These are phyloP conservation scores for Claviceps sp. DNA, from an alignment of 2,329 filamentous ascomycete species.

Conservation along the genomic window DNA sequence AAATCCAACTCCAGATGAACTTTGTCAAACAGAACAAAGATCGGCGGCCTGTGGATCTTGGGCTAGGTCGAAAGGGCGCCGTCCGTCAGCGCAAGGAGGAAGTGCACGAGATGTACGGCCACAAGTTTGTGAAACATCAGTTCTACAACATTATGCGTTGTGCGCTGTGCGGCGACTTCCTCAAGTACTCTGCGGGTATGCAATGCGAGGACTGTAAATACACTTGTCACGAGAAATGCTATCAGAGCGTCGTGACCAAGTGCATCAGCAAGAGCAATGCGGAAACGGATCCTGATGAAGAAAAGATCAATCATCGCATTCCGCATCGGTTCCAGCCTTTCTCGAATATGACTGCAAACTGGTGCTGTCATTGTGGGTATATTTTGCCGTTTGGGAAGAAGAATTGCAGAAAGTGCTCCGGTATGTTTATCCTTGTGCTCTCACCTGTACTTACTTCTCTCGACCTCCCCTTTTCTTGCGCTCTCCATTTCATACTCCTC, in stretches of 20 bases:
- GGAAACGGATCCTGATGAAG: conserved; percentile 94
- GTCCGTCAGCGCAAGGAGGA: conserved; percentile 97
- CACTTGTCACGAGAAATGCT: conserved; percentile 97
- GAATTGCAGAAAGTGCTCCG: conserved; percentile 82
- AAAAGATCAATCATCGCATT: conserved; percentile 99
- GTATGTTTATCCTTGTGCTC: conserved; percentile 33
- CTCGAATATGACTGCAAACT: conserved; percentile 94
- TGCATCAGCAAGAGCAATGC: conserved; percentile 99
- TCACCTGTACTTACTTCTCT: background rate
- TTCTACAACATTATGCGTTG: conserved; percentile 99
- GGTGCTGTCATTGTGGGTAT: conserved; percentile 98
- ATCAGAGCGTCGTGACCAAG: conserved; percentile 91
- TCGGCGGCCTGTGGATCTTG: conserved; percentile 69
- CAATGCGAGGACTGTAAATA: conserved; percentile 99
- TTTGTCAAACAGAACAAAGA: conserved; percentile 87
- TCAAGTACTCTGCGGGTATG: conserved; percentile 98
- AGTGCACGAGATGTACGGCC: conserved; percentile 95
- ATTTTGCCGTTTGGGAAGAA: conserved; percentile 90
- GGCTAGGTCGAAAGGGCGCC: conserved; percentile 86
- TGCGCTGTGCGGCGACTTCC: conserved; percentile 91
- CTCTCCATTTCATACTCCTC: background rate
- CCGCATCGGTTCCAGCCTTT: conserved; percentile 96
- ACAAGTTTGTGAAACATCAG: conserved; percentile 97
- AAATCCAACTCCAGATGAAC: conserved; percentile 80
- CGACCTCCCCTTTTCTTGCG: background rate